Conservation (phyloP, 176 grass and related monocot species). For the Juncus inflexus region DNA sequence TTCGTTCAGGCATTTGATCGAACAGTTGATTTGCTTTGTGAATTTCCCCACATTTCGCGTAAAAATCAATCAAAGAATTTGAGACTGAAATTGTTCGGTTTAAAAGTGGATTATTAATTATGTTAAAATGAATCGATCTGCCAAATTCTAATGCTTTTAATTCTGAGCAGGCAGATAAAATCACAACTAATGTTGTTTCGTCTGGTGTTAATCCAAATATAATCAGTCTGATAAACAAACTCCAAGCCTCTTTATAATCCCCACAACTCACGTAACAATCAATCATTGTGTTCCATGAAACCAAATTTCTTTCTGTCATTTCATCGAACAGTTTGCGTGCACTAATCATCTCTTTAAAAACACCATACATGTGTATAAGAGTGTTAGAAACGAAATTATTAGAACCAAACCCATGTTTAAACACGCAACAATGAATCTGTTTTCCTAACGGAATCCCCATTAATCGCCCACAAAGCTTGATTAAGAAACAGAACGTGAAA, state of each 20-base stretch:
- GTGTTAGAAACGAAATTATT: constrained; percentile 27
- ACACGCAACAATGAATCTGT: constrained; percentile 29
- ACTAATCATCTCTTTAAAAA: constrained; percentile 18
- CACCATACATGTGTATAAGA: constrained; percentile 27
- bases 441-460: constrained; percentile 14
- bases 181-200: constrained; percentile 39
- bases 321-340: constrained; percentile 41
- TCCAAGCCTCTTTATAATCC: constrained; percentile 31
- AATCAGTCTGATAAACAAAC: constrained; percentile 46
- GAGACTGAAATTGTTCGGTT: constrained; percentile 31
- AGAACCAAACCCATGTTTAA: constrained; percentile 25
- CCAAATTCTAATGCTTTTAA: constrained; percentile 48
- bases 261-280: constrained; percentile 38
- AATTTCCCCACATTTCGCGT: constrained; percentile 45
- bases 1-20: constrained; percentile 41
- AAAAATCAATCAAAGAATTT: constrained; percentile 67
- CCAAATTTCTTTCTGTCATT: constrained; percentile 40
- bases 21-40: constrained; percentile 48
- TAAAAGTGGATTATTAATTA: constrained; percentile 16
- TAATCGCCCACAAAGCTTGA: constrained; percentile 21
- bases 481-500: constrained; percentile 30
- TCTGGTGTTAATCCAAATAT: constrained; percentile 40
- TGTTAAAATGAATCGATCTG: constrained; percentile 42
- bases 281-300: constrained; percentile 64
- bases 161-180: constrained; percentile 46